Percentiles rank a stretch among this genome's conserved stretches.
phyloP scores from a whole-genome alignment of 2,329 filamentous ascomycete species.

The Grosmannia serpens region DNA sequence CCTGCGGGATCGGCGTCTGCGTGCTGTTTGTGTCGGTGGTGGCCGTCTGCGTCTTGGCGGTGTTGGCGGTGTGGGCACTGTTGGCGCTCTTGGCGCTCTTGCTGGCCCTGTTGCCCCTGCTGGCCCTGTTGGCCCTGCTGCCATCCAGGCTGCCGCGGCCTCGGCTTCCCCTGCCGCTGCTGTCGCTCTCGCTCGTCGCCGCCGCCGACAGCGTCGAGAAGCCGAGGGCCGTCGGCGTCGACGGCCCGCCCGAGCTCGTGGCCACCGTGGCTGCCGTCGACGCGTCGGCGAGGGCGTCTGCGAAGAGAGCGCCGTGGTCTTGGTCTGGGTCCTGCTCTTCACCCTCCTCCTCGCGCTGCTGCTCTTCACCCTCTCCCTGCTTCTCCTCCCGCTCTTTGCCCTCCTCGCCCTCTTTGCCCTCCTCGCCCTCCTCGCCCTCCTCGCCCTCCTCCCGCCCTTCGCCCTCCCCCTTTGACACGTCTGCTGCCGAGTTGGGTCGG shows the following conservation, averaged over 20 bases:
- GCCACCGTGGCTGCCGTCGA: conserved; percentile 7
- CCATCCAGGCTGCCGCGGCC: background rate
- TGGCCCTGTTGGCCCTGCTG: background rate
- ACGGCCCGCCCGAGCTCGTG: conserved; percentile 5
- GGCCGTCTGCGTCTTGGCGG: background rate
- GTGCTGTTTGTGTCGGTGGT: background rate
- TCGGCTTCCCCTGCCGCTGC: background rate
- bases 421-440: too few relatives aligned
- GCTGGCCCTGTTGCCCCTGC: background rate
- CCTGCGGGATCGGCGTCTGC: conserved; percentile 15
- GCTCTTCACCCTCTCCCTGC: too few relatives aligned
- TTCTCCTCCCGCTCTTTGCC: too few relatives aligned
- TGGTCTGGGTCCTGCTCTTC: too few relatives aligned
- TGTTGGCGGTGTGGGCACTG: background rate
- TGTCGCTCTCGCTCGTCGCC: background rate
- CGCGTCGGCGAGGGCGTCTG: background rate
- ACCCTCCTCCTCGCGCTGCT: background rate
- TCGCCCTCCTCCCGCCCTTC: too few relatives aligned
- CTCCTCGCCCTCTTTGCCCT: too few relatives aligned
- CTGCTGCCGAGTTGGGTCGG: conserved; percentile 38
- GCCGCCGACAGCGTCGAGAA: background rate
- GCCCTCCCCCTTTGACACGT: background rate
- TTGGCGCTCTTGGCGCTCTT: background rate
- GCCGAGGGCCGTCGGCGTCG: background rate
- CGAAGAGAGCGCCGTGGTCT: too few relatives aligned